A percentile compares a stretch with the other conserved stretches of the same genome.
Conservation (phyloP, 2,329 filamentous ascomycete species). For the Hypoxylon sp. region DNA sequence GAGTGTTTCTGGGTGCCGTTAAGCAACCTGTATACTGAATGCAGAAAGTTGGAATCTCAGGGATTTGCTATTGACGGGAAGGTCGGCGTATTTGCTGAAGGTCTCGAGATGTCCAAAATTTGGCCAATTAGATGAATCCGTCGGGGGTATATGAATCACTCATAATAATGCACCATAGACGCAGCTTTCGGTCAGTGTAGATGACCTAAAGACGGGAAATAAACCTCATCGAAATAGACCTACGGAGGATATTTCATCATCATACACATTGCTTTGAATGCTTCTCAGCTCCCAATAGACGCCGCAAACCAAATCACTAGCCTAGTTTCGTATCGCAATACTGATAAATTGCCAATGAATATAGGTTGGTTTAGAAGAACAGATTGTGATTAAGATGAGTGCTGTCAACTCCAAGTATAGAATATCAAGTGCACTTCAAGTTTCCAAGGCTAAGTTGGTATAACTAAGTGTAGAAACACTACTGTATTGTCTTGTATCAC, state of each 20-base stretch:
- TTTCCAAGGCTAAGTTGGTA: no score
- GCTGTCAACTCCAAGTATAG: no score
- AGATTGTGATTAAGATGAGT: no score
- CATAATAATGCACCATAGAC: not conserved
- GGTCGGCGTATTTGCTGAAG: conserved; percentile 53
- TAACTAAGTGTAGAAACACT: no score
- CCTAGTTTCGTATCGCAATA: no score
- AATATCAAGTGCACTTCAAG: no score
- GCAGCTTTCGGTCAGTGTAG: not conserved
- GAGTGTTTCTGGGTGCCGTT: conserved; percentile 65
- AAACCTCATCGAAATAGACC: not conserved
- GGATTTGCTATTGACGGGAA: conserved; percentile 55
- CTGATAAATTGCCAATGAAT: no score
- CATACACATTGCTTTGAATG: not conserved
- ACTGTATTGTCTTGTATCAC: no score
- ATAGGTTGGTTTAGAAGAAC: no score
- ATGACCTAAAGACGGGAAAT: not conserved
- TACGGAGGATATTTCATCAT: not conserved
- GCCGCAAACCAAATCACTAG: no score
- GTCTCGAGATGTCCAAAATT: conserved; percentile 49
- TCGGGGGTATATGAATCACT: not conserved
- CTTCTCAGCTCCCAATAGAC: not conserved
- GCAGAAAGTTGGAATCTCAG: conserved; percentile 58
- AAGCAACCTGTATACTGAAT: conserved; percentile 61
- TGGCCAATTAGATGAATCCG: conserved; percentile 35